A percentile compares a stretch with the other conserved stretches of the same genome.
Conservation (phyloP, 2,329 filamentous ascomycete species). For the Orbilia blumenaviensis region DNA sequence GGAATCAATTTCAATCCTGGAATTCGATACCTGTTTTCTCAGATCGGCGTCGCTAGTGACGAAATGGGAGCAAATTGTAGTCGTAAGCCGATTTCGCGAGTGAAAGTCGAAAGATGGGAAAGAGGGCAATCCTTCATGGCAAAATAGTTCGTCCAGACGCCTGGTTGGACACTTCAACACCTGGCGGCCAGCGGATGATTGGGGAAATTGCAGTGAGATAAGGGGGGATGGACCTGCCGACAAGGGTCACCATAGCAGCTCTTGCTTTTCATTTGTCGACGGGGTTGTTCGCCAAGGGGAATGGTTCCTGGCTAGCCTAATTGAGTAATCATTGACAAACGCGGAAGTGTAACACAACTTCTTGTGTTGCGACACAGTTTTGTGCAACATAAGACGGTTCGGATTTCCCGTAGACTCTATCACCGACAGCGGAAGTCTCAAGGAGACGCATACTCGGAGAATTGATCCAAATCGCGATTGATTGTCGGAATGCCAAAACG, state of each 20-base stretch:
- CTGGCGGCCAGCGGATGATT: constrained; percentile 24
- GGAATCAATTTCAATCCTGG: not conserved
- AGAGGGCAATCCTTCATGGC: constrained; percentile 12
- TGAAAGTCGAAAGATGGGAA: constrained; percentile 22
- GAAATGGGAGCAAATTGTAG: constrained; percentile 47
- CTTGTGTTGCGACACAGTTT: constrained; percentile 12
- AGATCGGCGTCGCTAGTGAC: constrained; percentile 34
- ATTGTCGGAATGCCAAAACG: not conserved
- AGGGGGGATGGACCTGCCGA: constrained; percentile 30
- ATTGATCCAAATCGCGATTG: no score
- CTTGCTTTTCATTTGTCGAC: constrained; percentile 15
- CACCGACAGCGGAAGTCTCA: not conserved
- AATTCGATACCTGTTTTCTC: constrained; percentile 9
- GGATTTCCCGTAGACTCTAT: constrained; percentile 1
- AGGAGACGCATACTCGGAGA: no score
- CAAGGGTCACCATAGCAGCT: constrained; percentile 15
- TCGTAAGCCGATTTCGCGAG: constrained; percentile 23
- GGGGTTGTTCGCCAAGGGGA: not conserved
- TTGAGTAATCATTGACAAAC: constrained; percentile 30
- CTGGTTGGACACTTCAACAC: constrained; percentile 8
- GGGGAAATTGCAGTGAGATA: constrained; percentile 44
- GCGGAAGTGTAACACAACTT: constrained; percentile 31
- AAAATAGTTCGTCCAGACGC: not conserved
- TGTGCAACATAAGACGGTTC: constrained; percentile 6
- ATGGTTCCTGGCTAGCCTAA: constrained; percentile 31